Evolutionary conservation across 164 flowering plant genomes (phyloP).

Genomic region (Piper betle): DNA sequence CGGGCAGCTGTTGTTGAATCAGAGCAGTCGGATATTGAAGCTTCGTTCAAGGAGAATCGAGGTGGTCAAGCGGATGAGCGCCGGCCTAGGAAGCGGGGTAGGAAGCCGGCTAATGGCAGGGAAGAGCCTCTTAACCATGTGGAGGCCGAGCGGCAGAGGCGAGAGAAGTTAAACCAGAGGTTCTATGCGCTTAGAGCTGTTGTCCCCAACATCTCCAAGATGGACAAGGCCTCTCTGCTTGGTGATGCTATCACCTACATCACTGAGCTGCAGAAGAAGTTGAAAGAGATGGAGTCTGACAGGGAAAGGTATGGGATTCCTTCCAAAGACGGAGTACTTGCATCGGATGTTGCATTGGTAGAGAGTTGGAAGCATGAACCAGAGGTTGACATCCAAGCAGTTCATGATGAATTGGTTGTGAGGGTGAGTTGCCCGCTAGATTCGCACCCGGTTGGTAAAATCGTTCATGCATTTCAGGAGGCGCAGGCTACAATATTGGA

Average conservation of each 20-base stretch:
- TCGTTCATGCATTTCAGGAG: slow-evolving; percentile 60
- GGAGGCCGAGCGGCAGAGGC: slow-evolving; percentile 47
- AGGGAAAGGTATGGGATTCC: slow-evolving; percentile 27
- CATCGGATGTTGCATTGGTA: slow-evolving; percentile 14
- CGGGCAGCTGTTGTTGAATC: slow-evolving; percentile 35
- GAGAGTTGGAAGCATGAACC: slow-evolving; percentile 16
- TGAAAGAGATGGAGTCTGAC: slow-evolving; percentile 39
- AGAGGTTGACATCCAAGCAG: slow-evolving; percentile 45
- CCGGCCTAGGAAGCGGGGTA: slow-evolving; percentile 76
- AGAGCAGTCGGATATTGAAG: slow-evolving; percentile 75
- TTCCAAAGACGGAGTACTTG: slow-evolving; percentile 21
- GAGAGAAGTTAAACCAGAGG: slow-evolving; percentile 44
- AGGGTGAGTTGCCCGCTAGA: slow-evolving; percentile 60
- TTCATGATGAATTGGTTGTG: slow-evolving; percentile 48
- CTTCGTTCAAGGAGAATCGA: slow-evolving; percentile 49
- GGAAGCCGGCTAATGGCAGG: slow-evolving; percentile 96
- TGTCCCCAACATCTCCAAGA: slow-evolving; percentile 46
- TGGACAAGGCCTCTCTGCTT: slow-evolving; percentile 49
- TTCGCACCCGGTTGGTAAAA: slow-evolving; percentile 58
- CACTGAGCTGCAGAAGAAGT: slow-evolving; percentile 36
- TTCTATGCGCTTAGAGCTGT: slow-evolving; percentile 47
- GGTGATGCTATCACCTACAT: slow-evolving; percentile 44
- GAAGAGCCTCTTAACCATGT: slow-evolving; percentile 95
- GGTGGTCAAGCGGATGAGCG: slow-evolving; percentile 35
- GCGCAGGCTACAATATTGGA: slow-evolving; percentile 51